Percentiles rank a stretch among this genome's conserved stretches.
phyloP scores from a whole-genome alignment of 176 grass and related monocot genomes.

The Carex scoparia region DNA sequence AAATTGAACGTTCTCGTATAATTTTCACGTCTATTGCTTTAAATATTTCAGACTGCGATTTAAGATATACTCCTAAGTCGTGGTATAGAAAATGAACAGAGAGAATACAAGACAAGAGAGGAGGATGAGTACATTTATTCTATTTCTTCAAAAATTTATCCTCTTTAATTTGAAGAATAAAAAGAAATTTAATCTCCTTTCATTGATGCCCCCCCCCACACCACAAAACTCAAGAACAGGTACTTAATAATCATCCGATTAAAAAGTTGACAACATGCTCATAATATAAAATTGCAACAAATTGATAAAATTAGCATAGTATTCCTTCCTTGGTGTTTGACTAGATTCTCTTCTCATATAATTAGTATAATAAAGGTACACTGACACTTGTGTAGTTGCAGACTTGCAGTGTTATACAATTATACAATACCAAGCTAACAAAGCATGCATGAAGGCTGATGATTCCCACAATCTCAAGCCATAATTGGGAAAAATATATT shows the following conservation, averaged over 20 bases:
- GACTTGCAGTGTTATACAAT: background rate
- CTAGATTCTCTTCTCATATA: constrained; percentile 26
- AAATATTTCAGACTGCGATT: background rate
- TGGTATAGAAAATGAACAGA: too few species aligned
- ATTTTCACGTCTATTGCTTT: too few species aligned
- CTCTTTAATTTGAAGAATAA: too few species aligned
- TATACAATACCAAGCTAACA: background rate
- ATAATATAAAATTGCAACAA: background rate
- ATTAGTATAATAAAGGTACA: constrained; percentile 10
- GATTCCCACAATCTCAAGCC: constrained; percentile 24
- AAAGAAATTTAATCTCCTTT: too few species aligned
- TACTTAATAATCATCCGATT: background rate
- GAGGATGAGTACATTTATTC: too few species aligned
- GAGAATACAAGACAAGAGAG: too few species aligned
- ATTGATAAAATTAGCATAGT: constrained; percentile 14
- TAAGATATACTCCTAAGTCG: too few species aligned
- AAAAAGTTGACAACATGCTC: background rate
- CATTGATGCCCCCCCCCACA: too few species aligned
- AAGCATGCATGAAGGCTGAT: constrained; percentile 10
- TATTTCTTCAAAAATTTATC: too few species aligned
- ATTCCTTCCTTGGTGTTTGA: constrained; percentile 24
- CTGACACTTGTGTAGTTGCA: constrained; percentile 11
- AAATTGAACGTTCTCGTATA: too few species aligned
- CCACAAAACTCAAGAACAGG: too few species aligned
- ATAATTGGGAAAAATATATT: constrained; percentile 7